These are phyloP conservation scores for Plenodomus tracheiphilus DNA, from an alignment of 2,329 filamentous ascomycete genomes.

Conservation along the genomic window DNA sequence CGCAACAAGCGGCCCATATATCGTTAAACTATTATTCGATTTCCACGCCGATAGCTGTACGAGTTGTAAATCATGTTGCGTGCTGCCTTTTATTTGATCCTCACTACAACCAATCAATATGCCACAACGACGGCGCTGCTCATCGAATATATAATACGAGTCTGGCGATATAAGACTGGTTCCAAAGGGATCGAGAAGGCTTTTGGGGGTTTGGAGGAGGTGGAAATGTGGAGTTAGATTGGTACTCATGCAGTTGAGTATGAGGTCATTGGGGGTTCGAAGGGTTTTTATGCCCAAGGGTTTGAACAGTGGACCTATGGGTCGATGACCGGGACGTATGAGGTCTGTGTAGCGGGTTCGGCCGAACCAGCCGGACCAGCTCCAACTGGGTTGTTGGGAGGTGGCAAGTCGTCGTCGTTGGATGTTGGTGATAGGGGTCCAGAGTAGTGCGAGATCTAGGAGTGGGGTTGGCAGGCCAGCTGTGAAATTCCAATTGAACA, in stretches of 20 bases:
- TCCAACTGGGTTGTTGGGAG: conserved; percentile 2
- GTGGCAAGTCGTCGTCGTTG: neutral
- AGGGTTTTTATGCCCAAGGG: neutral
- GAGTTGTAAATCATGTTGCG: neutral
- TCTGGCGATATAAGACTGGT: conserved; percentile 1
- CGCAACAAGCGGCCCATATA: conserved; percentile 4
- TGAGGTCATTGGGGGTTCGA: neutral
- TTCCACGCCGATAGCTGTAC: conserved; percentile 1
- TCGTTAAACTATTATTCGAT: neutral
- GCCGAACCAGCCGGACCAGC: conserved; percentile 1
- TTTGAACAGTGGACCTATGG: conserved; percentile 2
- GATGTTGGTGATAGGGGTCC: conserved; percentile 1
- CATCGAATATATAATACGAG: conserved; percentile 4
- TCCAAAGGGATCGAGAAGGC: neutral
- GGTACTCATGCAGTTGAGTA: neutral
- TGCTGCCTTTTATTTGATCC: no score
- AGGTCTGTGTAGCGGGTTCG: conserved; percentile 1
- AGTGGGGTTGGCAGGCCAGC: neutral
- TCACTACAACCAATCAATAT: conserved; percentile 1
- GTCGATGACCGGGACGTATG: conserved; percentile 2
- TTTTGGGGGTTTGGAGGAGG: neutral
- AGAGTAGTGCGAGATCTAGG: conserved; percentile 9
- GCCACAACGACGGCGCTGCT: conserved; percentile 1
- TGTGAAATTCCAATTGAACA: conserved; percentile 4
- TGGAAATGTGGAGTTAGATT: neutral